phyloP scores from a whole-genome alignment of 768 basidiomycete genomes.

The Naganishia friedmannii region DNA sequence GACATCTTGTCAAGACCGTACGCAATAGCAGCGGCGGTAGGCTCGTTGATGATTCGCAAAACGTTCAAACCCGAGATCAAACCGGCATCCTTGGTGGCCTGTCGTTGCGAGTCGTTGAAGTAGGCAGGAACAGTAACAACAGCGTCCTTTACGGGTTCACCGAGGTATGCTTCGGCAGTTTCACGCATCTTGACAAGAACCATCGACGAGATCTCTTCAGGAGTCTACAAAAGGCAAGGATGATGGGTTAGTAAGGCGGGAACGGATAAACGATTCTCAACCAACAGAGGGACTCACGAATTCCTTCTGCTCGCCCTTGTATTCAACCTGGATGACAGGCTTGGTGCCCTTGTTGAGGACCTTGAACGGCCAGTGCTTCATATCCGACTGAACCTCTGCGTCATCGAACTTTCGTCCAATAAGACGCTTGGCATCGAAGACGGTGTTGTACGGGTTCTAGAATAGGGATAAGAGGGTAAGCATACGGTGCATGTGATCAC shows the following conservation, averaged over 20 bases:
- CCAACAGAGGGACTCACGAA: slow-evolving; percentile 65
- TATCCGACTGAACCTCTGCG: slow-evolving; percentile 57
- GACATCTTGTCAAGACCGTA: slow-evolving; percentile 94
- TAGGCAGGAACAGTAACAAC: slow-evolving; percentile 98
- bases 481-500: neutral
- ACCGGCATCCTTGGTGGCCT: slow-evolving; percentile 97
- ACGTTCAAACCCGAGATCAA: slow-evolving; percentile 90
- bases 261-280: neutral
- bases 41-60: slow-evolving; percentile 96
- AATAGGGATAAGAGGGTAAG: neutral
- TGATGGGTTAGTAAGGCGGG: slow-evolving; percentile 26
- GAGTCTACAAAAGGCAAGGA: slow-evolving; percentile 58
- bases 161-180: slow-evolving; percentile 96
- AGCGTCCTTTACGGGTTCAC: slow-evolving; percentile 91
- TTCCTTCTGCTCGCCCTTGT: slow-evolving; percentile 73
- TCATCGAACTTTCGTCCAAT: slow-evolving; percentile 66
- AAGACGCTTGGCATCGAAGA: slow-evolving; percentile 97
- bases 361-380: slow-evolving; percentile 65
- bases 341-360: slow-evolving; percentile 76
- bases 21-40: slow-evolving; percentile 94
- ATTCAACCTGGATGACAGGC: slow-evolving; percentile 71
- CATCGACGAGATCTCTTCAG: slow-evolving; percentile 95
- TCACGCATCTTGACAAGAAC: slow-evolving; percentile 97
- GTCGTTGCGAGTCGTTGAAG: slow-evolving; percentile 99
- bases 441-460: slow-evolving; percentile 84